These are phyloP conservation scores for Venturia effusa DNA, from an alignment of 2,329 filamentous ascomycete genomes.

Conservation along the genomic window DNA sequence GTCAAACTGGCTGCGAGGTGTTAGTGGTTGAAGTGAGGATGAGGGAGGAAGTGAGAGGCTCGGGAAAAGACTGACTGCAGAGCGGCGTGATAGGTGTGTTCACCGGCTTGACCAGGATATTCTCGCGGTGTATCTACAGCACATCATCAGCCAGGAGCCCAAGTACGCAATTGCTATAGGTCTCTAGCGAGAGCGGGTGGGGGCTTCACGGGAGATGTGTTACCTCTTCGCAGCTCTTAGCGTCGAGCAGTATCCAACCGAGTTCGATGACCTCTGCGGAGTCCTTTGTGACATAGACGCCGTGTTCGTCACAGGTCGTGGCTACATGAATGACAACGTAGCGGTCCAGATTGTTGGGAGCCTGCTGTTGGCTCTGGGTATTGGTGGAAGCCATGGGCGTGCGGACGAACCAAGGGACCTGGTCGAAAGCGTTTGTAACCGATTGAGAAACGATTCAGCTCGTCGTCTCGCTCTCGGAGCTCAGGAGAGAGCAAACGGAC, in stretches of 20 bases:
- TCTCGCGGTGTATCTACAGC: constrained; percentile 78
- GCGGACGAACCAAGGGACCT: not conserved
- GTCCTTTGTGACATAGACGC: constrained; percentile 98
- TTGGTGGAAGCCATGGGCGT: constrained; percentile 1
- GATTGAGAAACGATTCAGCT: not conserved
- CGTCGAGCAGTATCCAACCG: constrained; percentile 92
- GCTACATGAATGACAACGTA: constrained; percentile 98
- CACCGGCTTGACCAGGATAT: constrained; percentile 92
- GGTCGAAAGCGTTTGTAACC: constrained; percentile 4
- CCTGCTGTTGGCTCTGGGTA: constrained; percentile 6
- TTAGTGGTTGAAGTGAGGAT: not conserved
- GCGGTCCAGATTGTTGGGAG: constrained; percentile 57
- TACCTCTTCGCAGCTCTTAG: constrained; percentile 88
- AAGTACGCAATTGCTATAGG: constrained; percentile 13
- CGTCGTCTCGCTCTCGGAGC: not conserved
- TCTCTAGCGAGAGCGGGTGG: constrained; percentile 18
- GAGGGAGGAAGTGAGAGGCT: not conserved
- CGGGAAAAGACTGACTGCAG: constrained; percentile 67
- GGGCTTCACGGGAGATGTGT: constrained; percentile 22
- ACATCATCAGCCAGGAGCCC: constrained; percentile 9
- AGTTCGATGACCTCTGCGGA: constrained; percentile 98
- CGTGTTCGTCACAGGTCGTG: constrained; percentile 97
- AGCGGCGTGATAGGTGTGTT: constrained; percentile 98
- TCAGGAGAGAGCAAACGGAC: not conserved
- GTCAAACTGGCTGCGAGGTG: constrained; percentile 70